phyloP scores from a whole-genome alignment of 306 rosid genomes.

The Datisca glomerata region DNA sequence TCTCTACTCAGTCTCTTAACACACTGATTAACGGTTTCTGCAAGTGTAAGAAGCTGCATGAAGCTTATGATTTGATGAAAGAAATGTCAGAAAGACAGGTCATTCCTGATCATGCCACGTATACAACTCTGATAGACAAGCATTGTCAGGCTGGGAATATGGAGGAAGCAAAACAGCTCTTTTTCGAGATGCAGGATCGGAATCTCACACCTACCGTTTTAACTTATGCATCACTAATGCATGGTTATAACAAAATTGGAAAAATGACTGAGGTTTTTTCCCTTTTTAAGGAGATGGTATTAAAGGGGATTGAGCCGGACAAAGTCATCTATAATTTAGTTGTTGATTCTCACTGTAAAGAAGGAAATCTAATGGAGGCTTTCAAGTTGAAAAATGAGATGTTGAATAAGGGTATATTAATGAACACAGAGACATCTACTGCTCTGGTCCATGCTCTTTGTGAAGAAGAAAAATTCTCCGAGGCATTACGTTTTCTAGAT shows the following conservation, averaged over 20 bases:
- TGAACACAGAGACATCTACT: too few species aligned
- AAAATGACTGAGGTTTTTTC: slow-evolving; percentile 16
- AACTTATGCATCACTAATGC: slow-evolving; percentile 28
- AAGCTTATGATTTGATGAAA: slow-evolving; percentile 27
- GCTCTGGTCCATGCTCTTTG: too few species aligned
- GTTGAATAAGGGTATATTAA: slow-evolving; percentile 16
- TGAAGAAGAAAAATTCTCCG: too few species aligned
- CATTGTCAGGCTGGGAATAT: slow-evolving; percentile 20
- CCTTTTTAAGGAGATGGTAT: slow-evolving; percentile 28
- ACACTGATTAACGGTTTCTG: slow-evolving; percentile 28
- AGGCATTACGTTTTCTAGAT: too few species aligned
- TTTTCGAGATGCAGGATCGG: slow-evolving; percentile 24
- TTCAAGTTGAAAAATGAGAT: slow-evolving; percentile 23
- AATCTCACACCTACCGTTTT: slow-evolving; percentile 14
- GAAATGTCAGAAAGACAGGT: slow-evolving; percentile 19
- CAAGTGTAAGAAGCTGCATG: slow-evolving; percentile 18
- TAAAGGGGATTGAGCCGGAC: slow-evolving; percentile 21
- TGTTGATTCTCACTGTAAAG: slow-evolving; percentile 28
- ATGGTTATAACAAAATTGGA: slow-evolving; percentile 22
- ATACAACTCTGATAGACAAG: slow-evolving; percentile 23
- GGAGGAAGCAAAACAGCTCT: slow-evolving; percentile 26
- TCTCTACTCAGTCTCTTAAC: slow-evolving; percentile 22
- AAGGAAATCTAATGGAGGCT: slow-evolving; percentile 17
- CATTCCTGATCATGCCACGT: slow-evolving; percentile 21
- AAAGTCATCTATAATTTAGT: slow-evolving; percentile 15